Evolutionary conservation across 371 early-diverging fungal species (phyloP).

Genomic region (Mortierella sp.): DNA sequence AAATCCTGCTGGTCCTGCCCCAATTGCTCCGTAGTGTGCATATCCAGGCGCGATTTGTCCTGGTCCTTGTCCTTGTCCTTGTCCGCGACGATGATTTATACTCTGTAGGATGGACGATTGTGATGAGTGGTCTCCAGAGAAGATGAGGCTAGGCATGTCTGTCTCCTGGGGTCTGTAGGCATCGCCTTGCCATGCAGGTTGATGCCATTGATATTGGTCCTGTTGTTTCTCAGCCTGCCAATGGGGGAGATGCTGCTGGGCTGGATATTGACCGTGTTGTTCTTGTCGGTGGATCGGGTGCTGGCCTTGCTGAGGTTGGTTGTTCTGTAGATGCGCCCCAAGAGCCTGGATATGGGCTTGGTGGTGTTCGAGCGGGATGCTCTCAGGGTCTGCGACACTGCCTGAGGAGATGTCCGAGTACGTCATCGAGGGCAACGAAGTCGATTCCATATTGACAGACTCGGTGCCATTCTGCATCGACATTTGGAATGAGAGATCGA

Average conservation of each 20-base stretch:
- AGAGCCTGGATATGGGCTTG: conserved; percentile 15
- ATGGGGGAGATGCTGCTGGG: conserved; percentile 9
- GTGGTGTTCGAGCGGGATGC: conserved; percentile 30
- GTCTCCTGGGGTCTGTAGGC: conserved; percentile 2
- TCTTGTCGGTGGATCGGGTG: conserved; percentile 1
- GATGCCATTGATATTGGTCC: conserved; percentile 9
- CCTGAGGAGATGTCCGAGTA: conserved; percentile 20
- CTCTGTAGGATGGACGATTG: conserved; percentile 9
- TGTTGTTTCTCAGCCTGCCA: conserved; percentile 9
- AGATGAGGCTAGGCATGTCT: conserved; percentile 20
- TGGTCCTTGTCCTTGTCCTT: too few species aligned
- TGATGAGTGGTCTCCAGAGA: conserved; percentile 8
- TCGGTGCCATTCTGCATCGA: neutral
- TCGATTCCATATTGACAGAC: conserved; percentile 27
- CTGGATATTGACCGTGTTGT: conserved; percentile 11
- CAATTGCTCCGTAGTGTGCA: neutral
- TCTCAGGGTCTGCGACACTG: conserved; percentile 19
- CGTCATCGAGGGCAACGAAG: conserved; percentile 20
- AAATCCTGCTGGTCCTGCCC: conserved; percentile 2
- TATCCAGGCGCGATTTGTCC: neutral
- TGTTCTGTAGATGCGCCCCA: conserved; percentile 13
- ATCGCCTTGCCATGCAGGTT: neutral
- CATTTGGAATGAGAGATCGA: neutral
- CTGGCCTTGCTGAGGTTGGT: conserved; percentile 5
- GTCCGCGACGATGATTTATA: neutral